Evolutionary conservation across 2,329 filamentous ascomycete species (phyloP).

Genomic region (Stachybotrys echinatus): DNA sequence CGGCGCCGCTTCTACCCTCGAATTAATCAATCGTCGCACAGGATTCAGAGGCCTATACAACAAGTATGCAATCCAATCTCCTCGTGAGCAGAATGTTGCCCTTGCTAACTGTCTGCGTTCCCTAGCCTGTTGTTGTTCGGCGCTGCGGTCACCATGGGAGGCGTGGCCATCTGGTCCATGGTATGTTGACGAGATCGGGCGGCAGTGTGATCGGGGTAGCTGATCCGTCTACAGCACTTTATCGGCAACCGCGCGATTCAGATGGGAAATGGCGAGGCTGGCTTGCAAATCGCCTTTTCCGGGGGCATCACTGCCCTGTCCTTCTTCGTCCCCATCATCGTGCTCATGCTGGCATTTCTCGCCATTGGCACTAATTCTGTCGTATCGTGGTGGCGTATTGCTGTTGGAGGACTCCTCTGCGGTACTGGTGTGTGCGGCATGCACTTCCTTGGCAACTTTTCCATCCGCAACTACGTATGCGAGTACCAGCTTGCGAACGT

Average conservation of each 20-base stretch:
- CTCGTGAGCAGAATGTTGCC: not conserved
- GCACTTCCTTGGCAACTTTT: slow-evolving; percentile 84
- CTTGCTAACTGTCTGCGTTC: not conserved
- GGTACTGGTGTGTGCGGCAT: slow-evolving; percentile 76
- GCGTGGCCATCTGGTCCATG: slow-evolving; percentile 71
- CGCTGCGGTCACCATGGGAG: slow-evolving; percentile 67
- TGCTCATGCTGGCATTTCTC: slow-evolving; percentile 68
- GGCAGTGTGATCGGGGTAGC: not conserved
- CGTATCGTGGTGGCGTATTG: slow-evolving; percentile 53
- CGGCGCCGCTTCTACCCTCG: slow-evolving; percentile 73
- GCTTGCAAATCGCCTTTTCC: slow-evolving; percentile 70
- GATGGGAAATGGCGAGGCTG: slow-evolving; percentile 55
- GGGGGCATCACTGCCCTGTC: slow-evolving; percentile 68
- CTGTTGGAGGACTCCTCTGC: slow-evolving; percentile 61
- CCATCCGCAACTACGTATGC: slow-evolving; percentile 71
- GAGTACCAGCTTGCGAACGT: slow-evolving; percentile 56
- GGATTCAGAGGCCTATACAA: slow-evolving; percentile 64
- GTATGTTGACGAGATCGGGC: slow-evolving; percentile 20
- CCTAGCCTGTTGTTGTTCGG: slow-evolving; percentile 56
- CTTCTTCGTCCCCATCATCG: slow-evolving; percentile 73
- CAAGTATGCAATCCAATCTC: slow-evolving; percentile 43
- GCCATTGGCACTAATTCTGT: slow-evolving; percentile 57
- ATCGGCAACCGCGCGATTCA: slow-evolving; percentile 77
- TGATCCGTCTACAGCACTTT: slow-evolving; percentile 26
- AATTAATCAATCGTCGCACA: slow-evolving; percentile 73